Evolutionary conservation across 2,329 filamentous ascomycete species (phyloP), one percentile per base, ranked within the genome.

Genomic region (Piedraia hortae): DNA sequence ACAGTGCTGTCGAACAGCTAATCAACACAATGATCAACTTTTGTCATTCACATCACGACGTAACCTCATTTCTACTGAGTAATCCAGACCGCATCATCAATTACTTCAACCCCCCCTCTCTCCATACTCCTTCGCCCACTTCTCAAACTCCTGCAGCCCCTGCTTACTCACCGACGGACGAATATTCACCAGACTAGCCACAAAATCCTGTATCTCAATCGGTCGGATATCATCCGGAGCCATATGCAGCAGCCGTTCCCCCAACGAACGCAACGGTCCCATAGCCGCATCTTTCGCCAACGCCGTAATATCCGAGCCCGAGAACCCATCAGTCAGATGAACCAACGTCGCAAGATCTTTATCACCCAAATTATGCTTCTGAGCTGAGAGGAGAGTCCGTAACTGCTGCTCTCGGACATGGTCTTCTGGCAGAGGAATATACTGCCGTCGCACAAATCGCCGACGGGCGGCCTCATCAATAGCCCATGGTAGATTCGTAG

Each of bases 271-370:
- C 7, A 97, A 52, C 1, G 85, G 85, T 0, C 85, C 82, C 85
- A 97, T 97, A 3, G 85, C 85, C 5, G 85, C 85, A 41, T 97
- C 85, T 47, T 97, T 97, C 5, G 85, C 85, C 5, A 97, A 54
- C 1, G 85, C 80, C 11, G 85, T 93, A 32, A 97, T 90, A 38
- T 97, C 85, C 2, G 78, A 90, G 19, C 85, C 85, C 5, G 78
- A 91, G 48, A 90, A 97, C 82, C 78, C 77, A 35, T 90, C 74
- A 19, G 85, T 93, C 24, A 85, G 45, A 25, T 50, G 45, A n/a
- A 93, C 74, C 16, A 97, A 47, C 20, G 51, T 53, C 21, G 64
- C 48, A 28, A 91, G 67, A 35, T 91, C 78, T 16, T 51, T 49
- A 17, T 72, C 62, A 3, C 51, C 60, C 10, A 97, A 48, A 25